Evolutionary conservation across 1,284 basidiomycete species (phyloP).

Genomic region (Ustilago tritici): DNA sequence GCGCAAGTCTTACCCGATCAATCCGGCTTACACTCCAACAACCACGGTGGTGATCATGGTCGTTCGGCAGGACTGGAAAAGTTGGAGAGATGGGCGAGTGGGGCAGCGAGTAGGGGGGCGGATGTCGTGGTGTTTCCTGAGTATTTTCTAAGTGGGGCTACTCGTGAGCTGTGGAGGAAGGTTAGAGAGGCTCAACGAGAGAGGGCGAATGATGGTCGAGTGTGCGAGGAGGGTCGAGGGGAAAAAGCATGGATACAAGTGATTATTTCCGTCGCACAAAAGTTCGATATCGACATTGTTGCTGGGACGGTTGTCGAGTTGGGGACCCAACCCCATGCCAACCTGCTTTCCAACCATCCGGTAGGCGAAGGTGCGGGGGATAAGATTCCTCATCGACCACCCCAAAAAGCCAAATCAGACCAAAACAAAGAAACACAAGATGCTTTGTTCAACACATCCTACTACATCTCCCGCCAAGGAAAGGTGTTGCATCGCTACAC

Average conservation of each 20-base stretch:
- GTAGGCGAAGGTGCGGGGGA: constrained; percentile 13
- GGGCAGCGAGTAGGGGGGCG: constrained; percentile 36
- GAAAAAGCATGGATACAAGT: constrained; percentile 56
- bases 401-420: constrained; percentile 3
- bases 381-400: constrained; percentile 23
- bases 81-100: constrained; percentile 39
- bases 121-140: constrained; percentile 67
- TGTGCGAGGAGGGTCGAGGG: constrained; percentile 19
- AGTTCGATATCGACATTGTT: constrained; percentile 63
- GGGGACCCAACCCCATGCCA: constrained; percentile 34
- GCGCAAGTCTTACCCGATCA: constrained; percentile 45
- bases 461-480: constrained; percentile 60
- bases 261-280: constrained; percentile 45
- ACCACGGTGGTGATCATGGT: neutral
- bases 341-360: constrained; percentile 25
- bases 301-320: constrained; percentile 66
- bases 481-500: constrained; percentile 60
- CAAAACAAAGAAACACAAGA: constrained; percentile 15
- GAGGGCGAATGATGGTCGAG: neutral
- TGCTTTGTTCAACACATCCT: constrained; percentile 65
- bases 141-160: constrained; percentile 66
- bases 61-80: constrained; percentile 37
- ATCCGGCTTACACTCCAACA: constrained; percentile 24
- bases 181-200: constrained; percentile 27
- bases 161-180: constrained; percentile 52